Conservation (phyloP, 2,329 filamentous ascomycete species). For the Triangularia verruculosa region DNA sequence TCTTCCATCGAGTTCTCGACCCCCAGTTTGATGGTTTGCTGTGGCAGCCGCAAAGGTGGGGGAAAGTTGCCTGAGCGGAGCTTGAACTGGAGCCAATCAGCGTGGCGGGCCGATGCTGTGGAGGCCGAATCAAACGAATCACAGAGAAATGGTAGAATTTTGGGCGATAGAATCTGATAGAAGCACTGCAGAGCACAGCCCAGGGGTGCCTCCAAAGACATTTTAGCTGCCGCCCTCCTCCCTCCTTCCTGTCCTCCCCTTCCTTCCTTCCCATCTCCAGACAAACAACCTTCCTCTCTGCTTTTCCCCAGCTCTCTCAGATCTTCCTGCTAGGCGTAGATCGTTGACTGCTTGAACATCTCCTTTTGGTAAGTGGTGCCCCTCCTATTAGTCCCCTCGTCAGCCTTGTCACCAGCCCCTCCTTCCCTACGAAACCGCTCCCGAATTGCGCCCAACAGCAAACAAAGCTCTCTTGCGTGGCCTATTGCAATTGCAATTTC, state of each 20-base stretch:
- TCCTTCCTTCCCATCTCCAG: conserved; percentile 22
- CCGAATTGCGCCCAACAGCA: conserved; percentile 1
- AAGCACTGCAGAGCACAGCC: conserved; percentile 33
- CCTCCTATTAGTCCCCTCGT: conserved; percentile 7
- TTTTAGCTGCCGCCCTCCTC: conserved; percentile 33
- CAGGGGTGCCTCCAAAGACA: conserved; percentile 29
- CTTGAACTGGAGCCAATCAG: conserved; percentile 23
- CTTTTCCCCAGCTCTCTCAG: conserved; percentile 9
- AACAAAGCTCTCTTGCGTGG: neutral
- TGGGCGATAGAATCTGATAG: conserved; percentile 36
- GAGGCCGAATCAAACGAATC: conserved; percentile 27
- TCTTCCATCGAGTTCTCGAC: neutral
- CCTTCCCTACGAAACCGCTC: conserved; percentile 1
- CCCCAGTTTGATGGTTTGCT: conserved; percentile 7
- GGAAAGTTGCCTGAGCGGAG: conserved; percentile 3
- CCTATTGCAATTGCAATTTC: neutral
- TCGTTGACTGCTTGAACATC: conserved; percentile 8
- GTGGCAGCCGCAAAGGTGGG: conserved; percentile 23
- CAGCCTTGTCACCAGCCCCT: conserved; percentile 19
- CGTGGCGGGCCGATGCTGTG: conserved; percentile 19
- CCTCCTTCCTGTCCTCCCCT: conserved; percentile 16
- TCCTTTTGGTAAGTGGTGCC: conserved; percentile 24
- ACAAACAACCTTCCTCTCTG: conserved; percentile 14
- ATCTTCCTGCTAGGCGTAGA: conserved; percentile 20
- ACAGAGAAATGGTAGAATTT: conserved; percentile 29